Base-by-base conservation (phyloP, 2,329 filamentous ascomycete species). In the Ambrosiella xylebori region DNA sequence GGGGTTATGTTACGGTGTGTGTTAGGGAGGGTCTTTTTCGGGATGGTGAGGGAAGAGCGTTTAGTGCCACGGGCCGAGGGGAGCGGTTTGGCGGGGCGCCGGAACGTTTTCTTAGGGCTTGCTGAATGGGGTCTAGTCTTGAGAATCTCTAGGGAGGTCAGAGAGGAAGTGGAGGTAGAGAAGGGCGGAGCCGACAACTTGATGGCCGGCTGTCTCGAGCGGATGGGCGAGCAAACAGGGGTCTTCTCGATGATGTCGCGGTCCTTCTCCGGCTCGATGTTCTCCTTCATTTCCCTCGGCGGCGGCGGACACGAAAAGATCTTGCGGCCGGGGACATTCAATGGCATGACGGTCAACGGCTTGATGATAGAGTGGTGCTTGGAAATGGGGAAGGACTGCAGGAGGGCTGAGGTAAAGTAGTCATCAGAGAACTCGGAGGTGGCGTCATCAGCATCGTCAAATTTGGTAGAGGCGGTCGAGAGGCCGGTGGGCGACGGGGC, bases 301-400 rank as follows among this genome's bases (percentile, higher is more conserved):
- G 53, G 59, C 9, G 59, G 59, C 1, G 56, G 59, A 13, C 56
- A 61, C 7, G 59, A 61, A 37, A 56, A 58, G 2, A 36, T 41
- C 36, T 61, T 58, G 15, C 56, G 59, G 2, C 55, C 41, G 12
- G 56, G 40, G 6, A 51, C 9, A 9, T 13, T 36, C 19, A 45
- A 17, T 4, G 56, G 52, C 13, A 37, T 13, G 1, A 41, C 38
- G 11, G 36, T 27, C 7, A 57, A 38, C 3, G 58, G 40, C 17
- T 40, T 41, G 2, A 6, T 54, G 3, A 61, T 53, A 7, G 59
- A 61, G 36, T 58, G 47, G 17, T 61, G 59, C 47, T 61, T 61
- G 7, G 59, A 58, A 13, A 58, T 56, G 12, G 59, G 59, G 19
- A 61, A 61, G 35, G 49, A 50, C n/a, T 39, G 17, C 1, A 61